These are phyloP conservation scores for Lasiosphaeriaceae sp. DNA, from an alignment of 495 filamentous ascomycete genomes.

Conservation along the genomic window DNA sequence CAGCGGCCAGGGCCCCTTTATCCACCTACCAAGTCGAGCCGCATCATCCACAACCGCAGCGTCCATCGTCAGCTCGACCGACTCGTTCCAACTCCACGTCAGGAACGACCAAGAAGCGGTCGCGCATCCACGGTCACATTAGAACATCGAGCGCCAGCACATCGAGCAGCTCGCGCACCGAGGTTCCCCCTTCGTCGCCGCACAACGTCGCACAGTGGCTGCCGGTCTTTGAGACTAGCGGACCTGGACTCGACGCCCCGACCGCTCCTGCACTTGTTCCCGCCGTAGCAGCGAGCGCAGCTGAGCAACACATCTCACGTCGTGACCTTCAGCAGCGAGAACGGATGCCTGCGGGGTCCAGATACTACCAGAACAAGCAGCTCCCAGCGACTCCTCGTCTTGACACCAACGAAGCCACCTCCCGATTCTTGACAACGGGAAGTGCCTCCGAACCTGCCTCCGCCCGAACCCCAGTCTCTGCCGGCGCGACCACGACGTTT, in stretches of 20 bases:
- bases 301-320: constrained; percentile 5
- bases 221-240: constrained; percentile 12
- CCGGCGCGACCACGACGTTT: constrained; percentile 10
- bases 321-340: constrained; percentile 19
- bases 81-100: constrained; percentile 35
- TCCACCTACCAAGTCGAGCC: constrained; percentile 32
- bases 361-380: constrained; percentile 35
- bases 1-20: constrained; percentile 32
- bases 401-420: constrained; percentile 28
- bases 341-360: constrained; percentile 22
- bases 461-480: constrained; percentile 24
- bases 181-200: constrained; percentile 14
- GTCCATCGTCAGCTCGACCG: constrained; percentile 23
- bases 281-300: constrained; percentile 2
- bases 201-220: constrained; percentile 14
- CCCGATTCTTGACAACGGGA: constrained; percentile 23
- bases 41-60: constrained; percentile 11
- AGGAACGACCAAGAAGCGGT: constrained; percentile 24
- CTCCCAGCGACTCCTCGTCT: constrained; percentile 33
- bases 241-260: constrained; percentile 1
- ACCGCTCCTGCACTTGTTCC: constrained; percentile 7
- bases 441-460: constrained; percentile 26
- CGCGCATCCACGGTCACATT: constrained; percentile 26
- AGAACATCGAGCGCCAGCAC: constrained; percentile 31
- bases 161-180: constrained; percentile 25